These are phyloP conservation scores for Triangularia setosa DNA, from an alignment of 2,329 filamentous ascomycete genomes.

Conservation along the genomic window DNA sequence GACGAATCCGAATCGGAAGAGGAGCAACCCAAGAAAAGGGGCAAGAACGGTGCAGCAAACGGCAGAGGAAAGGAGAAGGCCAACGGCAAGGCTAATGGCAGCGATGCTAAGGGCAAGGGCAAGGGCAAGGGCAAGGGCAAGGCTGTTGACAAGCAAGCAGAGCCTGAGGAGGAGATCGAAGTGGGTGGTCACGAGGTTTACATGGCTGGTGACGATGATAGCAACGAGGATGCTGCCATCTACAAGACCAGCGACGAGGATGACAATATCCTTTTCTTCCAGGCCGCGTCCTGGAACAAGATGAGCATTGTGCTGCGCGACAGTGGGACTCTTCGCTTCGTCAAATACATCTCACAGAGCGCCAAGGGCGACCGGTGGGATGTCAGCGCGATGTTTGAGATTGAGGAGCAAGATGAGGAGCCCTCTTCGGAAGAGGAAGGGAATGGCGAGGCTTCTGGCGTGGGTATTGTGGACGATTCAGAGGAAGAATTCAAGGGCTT, in stretches of 20 bases:
- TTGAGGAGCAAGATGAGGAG: constrained; percentile 53
- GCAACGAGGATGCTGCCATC: constrained; percentile 68
- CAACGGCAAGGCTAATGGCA: constrained; percentile 26
- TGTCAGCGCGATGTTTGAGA: constrained; percentile 72
- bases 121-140: constrained; percentile 27
- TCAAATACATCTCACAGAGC: constrained; percentile 85
- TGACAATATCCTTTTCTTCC: constrained; percentile 62
- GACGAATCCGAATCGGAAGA: constrained; percentile 10
- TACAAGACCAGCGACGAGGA: constrained; percentile 80
- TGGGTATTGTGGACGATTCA: constrained; percentile 37
- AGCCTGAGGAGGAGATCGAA: constrained; percentile 38
- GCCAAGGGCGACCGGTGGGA: constrained; percentile 93
- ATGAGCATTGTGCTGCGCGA: constrained; percentile 88
- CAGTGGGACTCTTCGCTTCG: constrained; percentile 80
- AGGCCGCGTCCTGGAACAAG: constrained; percentile 75
- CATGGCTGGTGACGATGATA: constrained; percentile 82
- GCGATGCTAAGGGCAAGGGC: constrained; percentile 29
- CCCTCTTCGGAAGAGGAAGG: constrained; percentile 35
- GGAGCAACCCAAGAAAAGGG: constrained; percentile 26
- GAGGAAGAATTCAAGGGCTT: constrained; percentile 58
- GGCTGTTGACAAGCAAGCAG: constrained; percentile 31
- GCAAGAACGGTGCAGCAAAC: constrained; percentile 33
- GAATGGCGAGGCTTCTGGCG: constrained; percentile 29
- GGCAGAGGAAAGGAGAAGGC: constrained; percentile 32
- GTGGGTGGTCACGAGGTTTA: constrained; percentile 83